phyloP scores from a whole-genome alignment of 495 filamentous ascomycete species.

The Trichocladium uniseriatum region DNA sequence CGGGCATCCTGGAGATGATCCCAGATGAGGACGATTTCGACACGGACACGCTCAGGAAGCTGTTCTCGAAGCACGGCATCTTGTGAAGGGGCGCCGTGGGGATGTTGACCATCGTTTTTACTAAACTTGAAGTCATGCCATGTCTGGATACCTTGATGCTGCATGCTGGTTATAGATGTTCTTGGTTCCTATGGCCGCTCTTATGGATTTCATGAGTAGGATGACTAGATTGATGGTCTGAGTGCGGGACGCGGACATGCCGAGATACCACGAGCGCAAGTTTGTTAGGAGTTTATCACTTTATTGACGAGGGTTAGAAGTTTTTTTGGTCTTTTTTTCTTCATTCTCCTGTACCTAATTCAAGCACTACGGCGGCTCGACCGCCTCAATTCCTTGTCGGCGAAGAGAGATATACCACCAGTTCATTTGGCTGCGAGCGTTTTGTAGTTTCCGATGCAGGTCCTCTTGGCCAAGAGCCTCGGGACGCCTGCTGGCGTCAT shows the following conservation, averaged over 20 bases:
- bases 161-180: too few relatives aligned
- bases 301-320: background rate
- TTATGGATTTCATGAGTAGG: too few relatives aligned
- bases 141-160: too few relatives aligned
- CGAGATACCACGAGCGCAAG: slow-evolving; percentile 4
- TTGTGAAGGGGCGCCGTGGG: slow-evolving; percentile 19
- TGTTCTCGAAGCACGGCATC: slow-evolving; percentile 40
- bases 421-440: background rate
- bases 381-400: too few relatives aligned
- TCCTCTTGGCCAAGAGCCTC: background rate
- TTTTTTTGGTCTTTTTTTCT: background rate
- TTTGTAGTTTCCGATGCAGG: background rate
- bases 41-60: slow-evolving; percentile 37
- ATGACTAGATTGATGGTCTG: background rate
- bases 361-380: too few relatives aligned
- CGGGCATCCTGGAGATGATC: slow-evolving; percentile 78
- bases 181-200: too few relatives aligned
- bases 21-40: slow-evolving; percentile 53
- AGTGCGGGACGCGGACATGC: background rate
- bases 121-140: too few relatives aligned
- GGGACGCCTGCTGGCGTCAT: background rate
- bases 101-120: too few relatives aligned
- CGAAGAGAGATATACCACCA: background rate
- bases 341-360: too few relatives aligned
- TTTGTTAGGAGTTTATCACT: background rate